A percentile compares a stretch with the other conserved stretches of the same genome.
phyloP scores from a whole-genome alignment of 139 green algal species.

The Chlamydomonas sp. region DNA sequence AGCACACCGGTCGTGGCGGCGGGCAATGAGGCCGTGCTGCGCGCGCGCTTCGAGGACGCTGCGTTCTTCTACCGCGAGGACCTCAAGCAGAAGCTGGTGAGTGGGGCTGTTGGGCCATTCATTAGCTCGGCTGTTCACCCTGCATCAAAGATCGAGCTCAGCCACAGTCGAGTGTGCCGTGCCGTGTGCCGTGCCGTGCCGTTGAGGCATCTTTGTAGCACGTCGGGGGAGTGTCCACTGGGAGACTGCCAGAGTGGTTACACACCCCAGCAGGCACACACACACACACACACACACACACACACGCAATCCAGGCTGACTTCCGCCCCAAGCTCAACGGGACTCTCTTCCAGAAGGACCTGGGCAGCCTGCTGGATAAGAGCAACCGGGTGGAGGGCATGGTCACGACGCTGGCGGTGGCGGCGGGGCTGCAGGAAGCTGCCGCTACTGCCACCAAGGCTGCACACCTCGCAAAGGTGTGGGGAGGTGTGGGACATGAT shows the following conservation, averaged over 20 bases:
- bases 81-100: constrained; percentile 63
- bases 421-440: constrained; percentile 27
- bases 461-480: constrained; percentile 65
- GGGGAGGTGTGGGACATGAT: too few species aligned
- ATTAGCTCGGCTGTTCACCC: too few species aligned
- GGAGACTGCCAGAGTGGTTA: too few species aligned
- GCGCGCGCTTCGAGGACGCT: constrained; percentile 94
- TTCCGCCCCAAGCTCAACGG: constrained; percentile 63
- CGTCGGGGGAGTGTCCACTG: too few species aligned
- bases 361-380: constrained; percentile 94
- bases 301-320: too few species aligned
- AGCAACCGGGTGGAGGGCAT: constrained; percentile 62
- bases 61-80: constrained; percentile 95
- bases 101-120: too few species aligned
- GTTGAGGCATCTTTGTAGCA: too few species aligned
- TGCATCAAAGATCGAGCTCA: too few species aligned
- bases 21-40: constrained; percentile 93
- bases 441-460: constrained; percentile 26
- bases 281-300: too few species aligned
- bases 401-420: constrained; percentile 50
- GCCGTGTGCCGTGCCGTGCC: too few species aligned
- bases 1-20: constrained; percentile 58
- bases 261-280: too few species aligned
- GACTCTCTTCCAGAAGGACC: constrained; percentile 86
- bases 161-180: too few species aligned